These are phyloP conservation scores for Candida sojae DNA, from an alignment of 1,139 yeast genomes.

Conservation along the genomic window DNA sequence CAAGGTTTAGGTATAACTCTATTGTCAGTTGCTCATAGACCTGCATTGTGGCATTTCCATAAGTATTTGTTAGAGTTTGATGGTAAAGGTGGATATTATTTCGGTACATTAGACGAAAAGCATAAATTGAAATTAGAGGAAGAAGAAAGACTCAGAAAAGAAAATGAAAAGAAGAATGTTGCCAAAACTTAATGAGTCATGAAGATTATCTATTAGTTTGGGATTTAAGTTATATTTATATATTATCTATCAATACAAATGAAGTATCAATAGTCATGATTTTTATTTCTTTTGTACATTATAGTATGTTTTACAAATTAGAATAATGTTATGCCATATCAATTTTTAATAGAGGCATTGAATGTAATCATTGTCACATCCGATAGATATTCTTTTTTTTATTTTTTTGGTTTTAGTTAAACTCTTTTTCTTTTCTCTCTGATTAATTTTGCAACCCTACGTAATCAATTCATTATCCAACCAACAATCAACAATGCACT, in stretches of 20 bases:
- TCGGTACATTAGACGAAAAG: constrained; percentile 68
- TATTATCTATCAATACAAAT: too few relatives aligned
- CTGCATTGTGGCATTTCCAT: constrained; percentile 93
- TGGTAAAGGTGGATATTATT: constrained; percentile 76
- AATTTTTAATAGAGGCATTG: not conserved
- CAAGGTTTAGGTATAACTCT: constrained; percentile 79
- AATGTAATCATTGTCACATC: too few relatives aligned
- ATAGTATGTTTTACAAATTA: not conserved
- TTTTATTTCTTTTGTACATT: not conserved
- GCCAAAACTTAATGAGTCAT: not conserved
- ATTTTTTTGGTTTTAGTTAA: not conserved
- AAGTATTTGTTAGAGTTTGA: constrained; percentile 79
- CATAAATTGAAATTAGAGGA: constrained; percentile 70
- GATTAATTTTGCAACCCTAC: too few relatives aligned
- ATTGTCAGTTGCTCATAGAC: constrained; percentile 88
- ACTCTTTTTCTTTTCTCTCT: too few relatives aligned
- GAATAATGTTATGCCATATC: not conserved
- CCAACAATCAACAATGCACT: not conserved
- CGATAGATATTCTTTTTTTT: not conserved
- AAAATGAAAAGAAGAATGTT: constrained; percentile 35
- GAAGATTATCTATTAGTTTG: not conserved
- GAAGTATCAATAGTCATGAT: too few relatives aligned
- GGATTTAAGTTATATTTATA: too few relatives aligned
- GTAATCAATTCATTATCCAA: not conserved
- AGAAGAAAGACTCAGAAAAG: constrained; percentile 45